Evolutionary conservation across 176 grass and related monocot species (phyloP).

Genomic region (Rhynchospora pubera): DNA sequence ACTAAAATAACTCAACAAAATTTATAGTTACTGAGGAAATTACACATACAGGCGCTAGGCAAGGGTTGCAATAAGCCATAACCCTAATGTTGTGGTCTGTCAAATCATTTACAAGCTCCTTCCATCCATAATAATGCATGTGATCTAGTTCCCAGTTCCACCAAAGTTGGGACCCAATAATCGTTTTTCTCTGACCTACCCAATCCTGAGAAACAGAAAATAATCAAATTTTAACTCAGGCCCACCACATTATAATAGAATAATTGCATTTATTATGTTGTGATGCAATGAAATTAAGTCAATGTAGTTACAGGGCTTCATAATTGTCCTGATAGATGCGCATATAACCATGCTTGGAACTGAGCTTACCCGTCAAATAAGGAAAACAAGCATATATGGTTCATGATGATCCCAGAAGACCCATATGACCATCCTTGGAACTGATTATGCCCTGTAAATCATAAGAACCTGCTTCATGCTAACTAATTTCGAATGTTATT

Average conservation of each 20-base stretch:
- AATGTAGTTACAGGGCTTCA: not conserved
- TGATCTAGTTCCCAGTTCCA: slow-evolving; percentile 94
- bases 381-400: too few species aligned
- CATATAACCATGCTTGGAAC: too few species aligned
- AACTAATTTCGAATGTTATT: not conserved
- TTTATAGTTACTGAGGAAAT: not conserved
- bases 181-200: slow-evolving; percentile 86
- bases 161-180: slow-evolving; percentile 88
- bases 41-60: slow-evolving; percentile 55
- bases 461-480: not conserved
- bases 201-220: slow-evolving; percentile 51
- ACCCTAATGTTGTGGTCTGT: slow-evolving; percentile 37
- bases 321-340: too few species aligned
- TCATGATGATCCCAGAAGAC: too few species aligned
- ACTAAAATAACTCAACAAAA: too few species aligned
- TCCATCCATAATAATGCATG: slow-evolving; percentile 59
- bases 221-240: not conserved
- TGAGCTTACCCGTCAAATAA: too few species aligned
- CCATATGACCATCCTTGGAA: too few species aligned
- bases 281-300: not conserved
- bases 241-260: not conserved
- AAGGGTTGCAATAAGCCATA: slow-evolving; percentile 89
- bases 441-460: too few species aligned
- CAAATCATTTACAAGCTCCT: slow-evolving; percentile 49
- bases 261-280: not conserved